Base-by-base conservation (phyloP, 1,139 yeast species). In the Scheffersomyces stambukii region DNA sequence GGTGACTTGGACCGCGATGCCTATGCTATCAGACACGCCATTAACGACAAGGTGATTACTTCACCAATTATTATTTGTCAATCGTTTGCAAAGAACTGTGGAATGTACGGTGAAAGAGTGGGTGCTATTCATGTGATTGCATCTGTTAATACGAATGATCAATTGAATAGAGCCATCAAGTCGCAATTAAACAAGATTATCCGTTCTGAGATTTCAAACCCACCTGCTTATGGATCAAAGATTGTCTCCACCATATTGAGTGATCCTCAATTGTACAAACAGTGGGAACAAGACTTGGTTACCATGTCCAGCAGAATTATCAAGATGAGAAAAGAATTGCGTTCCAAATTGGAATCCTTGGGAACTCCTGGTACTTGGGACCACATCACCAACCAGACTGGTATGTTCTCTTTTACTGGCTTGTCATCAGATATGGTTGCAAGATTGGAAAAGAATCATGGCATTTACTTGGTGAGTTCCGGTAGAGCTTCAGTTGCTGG, bases 401-500 rank as follows among this genome's bases (percentile, higher is more conserved):
- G 98, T 46, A 91, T 91, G 98, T 91, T 91, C 59, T 86, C 96
- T 32, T 91, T 80, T 62, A 89, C 97, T 15, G 97, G 96, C 2
- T 70, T 91, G 45, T 61, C 72, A 13, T 68, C 81, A 15, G 85
- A 80, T 29, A 91, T 86, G 77, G 96, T 85, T 30, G 75, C 73
- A 34, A 71, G 84, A 43, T 71, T 89, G 38, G 95, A 86, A 52
- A 58, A 70, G 43, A 75, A 77, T 43, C 94, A 83, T 57, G 93
- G 81, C 13, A 79, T 89, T 32, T 83, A 82, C 51, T 54, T 83
- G 56, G 89, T 83, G 31, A 63, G 81, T 30, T 76, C 86, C 32
- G 97, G 98, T 29, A 80, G 98, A 59, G 93, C 94, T 38, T 83
- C 95, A 23, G 85, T 89, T 49, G 95, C 96, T 19, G 97, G 97